These are phyloP conservation scores for Termitomyces sp. DNA, from an alignment of 768 basidiomycete species.

Conservation along the genomic window DNA sequence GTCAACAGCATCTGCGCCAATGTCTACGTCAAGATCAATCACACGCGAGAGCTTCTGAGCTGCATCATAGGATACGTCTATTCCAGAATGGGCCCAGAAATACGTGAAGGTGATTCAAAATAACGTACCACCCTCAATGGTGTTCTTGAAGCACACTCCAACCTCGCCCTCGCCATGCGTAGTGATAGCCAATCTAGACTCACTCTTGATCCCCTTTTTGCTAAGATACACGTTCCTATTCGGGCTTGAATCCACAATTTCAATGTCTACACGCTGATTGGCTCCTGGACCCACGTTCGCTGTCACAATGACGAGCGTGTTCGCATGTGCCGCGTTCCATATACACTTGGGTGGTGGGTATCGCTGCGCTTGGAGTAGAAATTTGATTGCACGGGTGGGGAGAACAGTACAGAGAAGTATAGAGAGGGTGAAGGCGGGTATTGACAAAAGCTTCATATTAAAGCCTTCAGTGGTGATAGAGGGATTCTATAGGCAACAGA, in stretches of 20 bases:
- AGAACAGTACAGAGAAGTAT: slow-evolving; percentile 23
- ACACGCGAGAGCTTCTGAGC: slow-evolving; percentile 51
- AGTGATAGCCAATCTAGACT: slow-evolving; percentile 91
- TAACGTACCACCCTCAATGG: slow-evolving; percentile 60
- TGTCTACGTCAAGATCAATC: slow-evolving; percentile 93
- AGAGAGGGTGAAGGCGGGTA: slow-evolving; percentile 23
- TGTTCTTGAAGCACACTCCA: slow-evolving; percentile 91
- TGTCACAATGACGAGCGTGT: slow-evolving; percentile 92
- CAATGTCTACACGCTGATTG: slow-evolving; percentile 85
- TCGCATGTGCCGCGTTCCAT: slow-evolving; percentile 87
- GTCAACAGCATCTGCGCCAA: slow-evolving; percentile 97
- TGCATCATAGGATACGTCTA: slow-evolving; percentile 43
- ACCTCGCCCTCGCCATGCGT: slow-evolving; percentile 92
- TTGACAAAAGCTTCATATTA: slow-evolving; percentile 14
- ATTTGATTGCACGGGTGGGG: slow-evolving; percentile 68
- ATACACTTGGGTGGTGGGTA: slow-evolving; percentile 83
- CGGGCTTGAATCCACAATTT: slow-evolving; percentile 85
- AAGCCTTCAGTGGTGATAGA: background rate
- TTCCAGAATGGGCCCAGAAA: background rate
- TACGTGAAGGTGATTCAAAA: background rate
- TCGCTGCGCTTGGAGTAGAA: slow-evolving; percentile 63
- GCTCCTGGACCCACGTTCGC: slow-evolving; percentile 80
- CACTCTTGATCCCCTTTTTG: slow-evolving; percentile 83
- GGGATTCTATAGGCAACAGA: background rate
- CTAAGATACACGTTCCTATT: slow-evolving; percentile 86